Evolutionary conservation across 805 yeast genomes (phyloP).

Genomic region (Ogataea ganodermae): DNA sequence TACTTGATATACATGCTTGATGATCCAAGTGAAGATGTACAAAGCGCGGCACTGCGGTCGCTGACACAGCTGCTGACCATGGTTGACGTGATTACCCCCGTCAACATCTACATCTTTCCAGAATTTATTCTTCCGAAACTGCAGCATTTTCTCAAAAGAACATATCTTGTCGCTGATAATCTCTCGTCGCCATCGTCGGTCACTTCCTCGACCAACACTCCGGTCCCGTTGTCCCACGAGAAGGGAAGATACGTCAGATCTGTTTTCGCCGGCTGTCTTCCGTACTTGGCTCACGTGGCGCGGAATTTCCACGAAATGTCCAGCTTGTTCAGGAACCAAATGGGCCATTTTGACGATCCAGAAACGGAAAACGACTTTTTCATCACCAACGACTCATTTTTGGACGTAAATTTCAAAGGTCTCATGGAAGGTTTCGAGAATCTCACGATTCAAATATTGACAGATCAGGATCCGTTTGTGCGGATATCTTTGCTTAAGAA

Average conservation of each 20-base stretch:
- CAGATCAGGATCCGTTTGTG: conserved; percentile 68
- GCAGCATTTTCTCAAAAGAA: conserved; percentile 41
- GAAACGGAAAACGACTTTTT: conserved; percentile 45
- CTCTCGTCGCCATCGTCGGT: conserved; percentile 15
- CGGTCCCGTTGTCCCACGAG: conserved; percentile 7
- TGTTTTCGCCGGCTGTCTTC: conserved; percentile 71
- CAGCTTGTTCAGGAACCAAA: conserved; percentile 43
- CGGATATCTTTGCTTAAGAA: conserved; percentile 68
- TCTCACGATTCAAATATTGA: conserved; percentile 62
- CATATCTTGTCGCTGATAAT: conserved; percentile 35
- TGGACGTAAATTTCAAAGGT: conserved; percentile 43
- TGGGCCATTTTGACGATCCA: conserved; percentile 38
- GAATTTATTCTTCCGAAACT: conserved; percentile 82
- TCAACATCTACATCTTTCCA: conserved; percentile 74
- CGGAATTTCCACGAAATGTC: conserved; percentile 64
- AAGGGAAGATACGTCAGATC: conserved; percentile 52
- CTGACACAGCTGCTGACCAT: conserved; percentile 67
- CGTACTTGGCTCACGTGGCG: conserved; percentile 68
- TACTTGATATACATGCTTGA: conserved; percentile 72
- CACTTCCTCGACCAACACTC: conserved; percentile 5
- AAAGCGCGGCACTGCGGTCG: conserved; percentile 62
- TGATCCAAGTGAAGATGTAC: conserved; percentile 66
- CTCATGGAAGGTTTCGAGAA: conserved; percentile 61
- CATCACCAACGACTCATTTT: conserved; percentile 33
- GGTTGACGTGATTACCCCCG: conserved; percentile 66